Percentiles rank a stretch among this genome's conserved stretches.
phyloP scores from a whole-genome alignment of 192 early-diverging fungal species.

The Backusella tuberculispora region DNA sequence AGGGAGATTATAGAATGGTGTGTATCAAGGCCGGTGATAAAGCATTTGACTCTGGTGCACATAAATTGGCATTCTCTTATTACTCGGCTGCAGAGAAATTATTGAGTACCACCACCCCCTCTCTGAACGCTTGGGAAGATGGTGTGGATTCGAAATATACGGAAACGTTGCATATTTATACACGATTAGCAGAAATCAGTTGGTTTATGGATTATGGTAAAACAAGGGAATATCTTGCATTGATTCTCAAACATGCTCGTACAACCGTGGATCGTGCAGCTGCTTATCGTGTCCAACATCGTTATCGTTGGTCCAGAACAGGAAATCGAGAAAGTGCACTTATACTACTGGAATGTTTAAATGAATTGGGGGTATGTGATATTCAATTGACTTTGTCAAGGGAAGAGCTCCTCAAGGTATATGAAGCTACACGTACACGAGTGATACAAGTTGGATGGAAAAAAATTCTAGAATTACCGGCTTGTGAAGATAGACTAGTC shows the following conservation, averaged over 20 bases:
- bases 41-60: conserved; percentile 36
- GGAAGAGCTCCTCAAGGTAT: conserved; percentile 11
- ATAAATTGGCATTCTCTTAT: conserved; percentile 33
- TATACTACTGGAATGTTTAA: conserved; percentile 32
- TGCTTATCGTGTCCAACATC: conserved; percentile 38
- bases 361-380: conserved; percentile 33
- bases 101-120: neutral
- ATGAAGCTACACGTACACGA: conserved; percentile 15
- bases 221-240: conserved; percentile 23
- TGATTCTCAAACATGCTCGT: conserved; percentile 29
- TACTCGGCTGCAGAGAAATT: conserved; percentile 27
- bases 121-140: conserved; percentile 28
- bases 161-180: conserved; percentile 40
- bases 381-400: conserved; percentile 16
- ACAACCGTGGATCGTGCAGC: conserved; percentile 32
- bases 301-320: conserved; percentile 21
- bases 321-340: conserved; percentile 19
- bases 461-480: conserved; percentile 24
- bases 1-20: conserved; percentile 28
- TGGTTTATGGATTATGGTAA: conserved; percentile 33
- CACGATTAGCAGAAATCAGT: conserved; percentile 32
- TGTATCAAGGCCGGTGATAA: conserved; percentile 30
- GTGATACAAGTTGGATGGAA: conserved; percentile 30
- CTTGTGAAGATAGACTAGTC: conserved; percentile 25
- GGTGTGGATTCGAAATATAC: conserved; percentile 31